A percentile compares a stretch with the other conserved stretches of the same genome.
Conservation (phyloP, 73 alveolate species). For the Symbiodinium pilosum region DNA sequence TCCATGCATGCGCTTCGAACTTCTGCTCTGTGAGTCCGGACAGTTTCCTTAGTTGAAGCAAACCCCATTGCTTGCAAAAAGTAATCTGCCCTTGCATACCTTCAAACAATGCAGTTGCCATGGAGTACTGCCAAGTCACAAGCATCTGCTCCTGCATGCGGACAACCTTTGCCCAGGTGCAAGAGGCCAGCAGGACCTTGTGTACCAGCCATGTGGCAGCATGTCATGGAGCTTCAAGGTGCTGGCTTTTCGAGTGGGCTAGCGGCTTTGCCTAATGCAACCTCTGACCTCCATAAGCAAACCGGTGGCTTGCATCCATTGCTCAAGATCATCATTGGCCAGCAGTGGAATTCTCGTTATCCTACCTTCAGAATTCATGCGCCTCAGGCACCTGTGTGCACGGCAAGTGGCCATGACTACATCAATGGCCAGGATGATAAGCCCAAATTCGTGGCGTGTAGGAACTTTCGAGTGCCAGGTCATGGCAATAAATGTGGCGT, state of each 20-base stretch:
- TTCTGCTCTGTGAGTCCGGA: neutral
- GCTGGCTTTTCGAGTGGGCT: neutral
- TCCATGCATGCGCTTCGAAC: neutral
- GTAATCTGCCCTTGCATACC: neutral
- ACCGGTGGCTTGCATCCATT: no score
- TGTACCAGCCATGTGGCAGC: neutral
- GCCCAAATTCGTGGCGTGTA: neutral
- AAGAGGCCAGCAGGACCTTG: neutral
- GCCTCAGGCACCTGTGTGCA: no score
- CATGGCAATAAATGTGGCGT: slow-evolving; percentile 26
- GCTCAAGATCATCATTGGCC: no score
- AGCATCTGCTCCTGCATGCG: neutral
- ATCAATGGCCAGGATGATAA: neutral
- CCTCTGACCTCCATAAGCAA: no score
- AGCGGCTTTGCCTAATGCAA: no score
- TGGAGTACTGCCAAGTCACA: neutral
- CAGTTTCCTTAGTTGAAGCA: neutral
- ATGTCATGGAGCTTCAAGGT: neutral
- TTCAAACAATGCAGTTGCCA: no score
- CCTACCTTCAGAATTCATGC: no score
- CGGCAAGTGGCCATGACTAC: neutral
- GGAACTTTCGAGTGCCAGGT: slow-evolving; percentile 8
- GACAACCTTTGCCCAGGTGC: neutral
- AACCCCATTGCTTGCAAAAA: no score
- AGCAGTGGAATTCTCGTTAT: no score